Percentiles rank a stretch among this genome's conserved stretches.
phyloP scores from a whole-genome alignment of 495 filamentous ascomycete species.

The Penicillium dipodomyicola region DNA sequence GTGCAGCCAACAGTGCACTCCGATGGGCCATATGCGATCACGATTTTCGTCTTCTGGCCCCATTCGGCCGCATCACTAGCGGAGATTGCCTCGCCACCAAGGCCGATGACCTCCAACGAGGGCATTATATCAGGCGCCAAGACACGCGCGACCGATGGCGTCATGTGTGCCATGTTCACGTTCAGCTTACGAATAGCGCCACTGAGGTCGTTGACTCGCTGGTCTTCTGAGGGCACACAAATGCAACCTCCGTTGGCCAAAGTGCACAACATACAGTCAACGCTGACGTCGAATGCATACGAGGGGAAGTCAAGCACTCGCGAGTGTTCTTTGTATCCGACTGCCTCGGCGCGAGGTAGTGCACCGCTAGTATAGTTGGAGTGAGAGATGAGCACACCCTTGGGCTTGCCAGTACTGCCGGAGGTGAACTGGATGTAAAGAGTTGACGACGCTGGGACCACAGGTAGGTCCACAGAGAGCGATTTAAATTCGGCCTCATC shows the following conservation, averaged over 20 bases:
- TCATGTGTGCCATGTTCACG: constrained; percentile 28
- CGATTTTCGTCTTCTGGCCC: constrained; percentile 15
- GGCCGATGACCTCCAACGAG: constrained; percentile 19
- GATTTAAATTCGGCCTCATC: not conserved
- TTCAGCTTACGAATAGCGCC: constrained; percentile 20
- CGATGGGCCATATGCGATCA: constrained; percentile 38
- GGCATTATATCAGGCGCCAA: constrained; percentile 25
- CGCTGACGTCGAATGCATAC: constrained; percentile 56
- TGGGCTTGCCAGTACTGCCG: constrained; percentile 41
- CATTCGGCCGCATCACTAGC: constrained; percentile 19
- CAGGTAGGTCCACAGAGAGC: constrained; percentile 3
- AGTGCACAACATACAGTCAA: constrained; percentile 55
- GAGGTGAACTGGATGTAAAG: constrained; percentile 36
- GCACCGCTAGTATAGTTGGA: constrained; percentile 24
- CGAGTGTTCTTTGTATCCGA: constrained; percentile 6
- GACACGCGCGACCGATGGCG: constrained; percentile 24
- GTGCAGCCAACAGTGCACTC: constrained; percentile 29
- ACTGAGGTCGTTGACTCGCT: constrained; percentile 26
- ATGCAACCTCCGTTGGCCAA: constrained; percentile 38
- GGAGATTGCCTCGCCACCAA: constrained; percentile 26
- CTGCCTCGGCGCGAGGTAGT: not conserved
- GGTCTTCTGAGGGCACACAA: constrained; percentile 37
- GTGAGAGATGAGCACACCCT: constrained; percentile 46
- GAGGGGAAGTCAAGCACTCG: constrained; percentile 59
- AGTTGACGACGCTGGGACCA: not conserved